Conservation (phyloP, 225 moss, liverwort and hornwort species). For the Neckera pumila region DNA sequence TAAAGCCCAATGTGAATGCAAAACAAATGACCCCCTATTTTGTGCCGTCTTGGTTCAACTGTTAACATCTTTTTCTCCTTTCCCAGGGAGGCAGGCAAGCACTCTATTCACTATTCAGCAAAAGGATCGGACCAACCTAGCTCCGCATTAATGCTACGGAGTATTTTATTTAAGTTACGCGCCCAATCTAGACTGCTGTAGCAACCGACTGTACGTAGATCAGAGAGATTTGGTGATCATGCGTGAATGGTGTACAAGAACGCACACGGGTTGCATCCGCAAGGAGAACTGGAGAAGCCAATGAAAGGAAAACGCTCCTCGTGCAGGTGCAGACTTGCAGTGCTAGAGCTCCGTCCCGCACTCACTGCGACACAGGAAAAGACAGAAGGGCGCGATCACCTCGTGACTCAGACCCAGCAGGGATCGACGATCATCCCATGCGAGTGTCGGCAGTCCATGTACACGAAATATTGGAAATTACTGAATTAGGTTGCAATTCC, state of each 20-base stretch:
- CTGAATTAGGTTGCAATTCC: too few species aligned
- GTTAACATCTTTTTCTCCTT: too few species aligned
- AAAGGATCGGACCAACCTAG: not conserved
- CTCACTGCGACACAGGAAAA: not conserved
- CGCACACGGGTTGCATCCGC: not conserved
- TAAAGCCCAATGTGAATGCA: too few species aligned
- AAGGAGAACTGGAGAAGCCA: not conserved
- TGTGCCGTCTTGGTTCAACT: too few species aligned
- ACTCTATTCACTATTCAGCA: not conserved
- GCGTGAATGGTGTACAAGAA: not conserved
- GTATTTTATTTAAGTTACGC: not conserved
- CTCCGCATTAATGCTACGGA: not conserved
- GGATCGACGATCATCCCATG: not conserved
- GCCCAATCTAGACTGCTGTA: not conserved
- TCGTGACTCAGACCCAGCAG: not conserved
- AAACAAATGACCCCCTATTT: too few species aligned
- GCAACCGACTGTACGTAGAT: not conserved
- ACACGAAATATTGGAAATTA: not conserved
- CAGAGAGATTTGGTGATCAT: not conserved
- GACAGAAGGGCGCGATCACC: not conserved
- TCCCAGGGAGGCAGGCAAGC: not conserved
- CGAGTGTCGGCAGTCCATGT: not conserved
- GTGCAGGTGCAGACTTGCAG: not conserved
- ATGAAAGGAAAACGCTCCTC: not conserved
- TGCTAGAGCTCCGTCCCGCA: not conserved